phyloP scores from a whole-genome alignment of 108 stramenopile genomes.

The Cyclotella kingstonii region DNA sequence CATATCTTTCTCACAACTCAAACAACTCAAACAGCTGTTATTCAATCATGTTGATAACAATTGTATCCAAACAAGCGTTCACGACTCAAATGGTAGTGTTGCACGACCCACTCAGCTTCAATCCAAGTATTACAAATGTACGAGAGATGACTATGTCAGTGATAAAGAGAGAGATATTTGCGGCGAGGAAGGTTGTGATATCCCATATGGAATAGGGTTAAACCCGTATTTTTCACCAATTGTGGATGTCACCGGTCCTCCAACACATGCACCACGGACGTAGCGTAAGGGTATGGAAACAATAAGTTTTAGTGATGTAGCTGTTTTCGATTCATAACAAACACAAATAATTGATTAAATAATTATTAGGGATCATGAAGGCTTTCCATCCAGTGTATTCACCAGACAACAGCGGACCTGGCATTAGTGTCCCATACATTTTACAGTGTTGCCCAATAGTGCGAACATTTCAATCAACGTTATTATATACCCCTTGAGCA shows the following conservation, averaged over 20 bases:
- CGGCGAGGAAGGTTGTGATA: constrained; percentile 24
- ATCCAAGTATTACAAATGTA: constrained; percentile 27
- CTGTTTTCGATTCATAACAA: too few species aligned
- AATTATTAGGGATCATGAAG: too few species aligned
- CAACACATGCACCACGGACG: constrained; percentile 18
- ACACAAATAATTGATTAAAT: too few species aligned
- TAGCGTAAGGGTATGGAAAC: too few species aligned
- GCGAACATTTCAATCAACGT: too few species aligned
- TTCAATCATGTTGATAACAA: constrained; percentile 57
- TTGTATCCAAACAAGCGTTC: constrained; percentile 60
- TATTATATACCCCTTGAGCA: too few species aligned
- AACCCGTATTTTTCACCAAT: constrained; percentile 24
- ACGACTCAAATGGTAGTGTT: constrained; percentile 60
- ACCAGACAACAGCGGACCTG: too few species aligned
- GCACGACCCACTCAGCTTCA: constrained; percentile 52
- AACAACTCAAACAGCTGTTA: constrained; percentile 62
- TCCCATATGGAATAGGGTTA: constrained; percentile 23
- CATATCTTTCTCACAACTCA: constrained; percentile 54
- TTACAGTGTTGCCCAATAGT: too few species aligned
- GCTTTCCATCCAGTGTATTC: too few species aligned
- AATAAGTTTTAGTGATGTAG: too few species aligned
- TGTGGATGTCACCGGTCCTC: constrained; percentile 30
- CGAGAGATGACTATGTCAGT: constrained; percentile 19
- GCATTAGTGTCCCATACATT: too few species aligned
- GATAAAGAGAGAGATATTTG: constrained; percentile 36